Evolutionary conservation across 1,284 basidiomycete genomes (phyloP), one percentile per base, ranked within the genome.

Genomic region (Trametes hirsuta): DNA sequence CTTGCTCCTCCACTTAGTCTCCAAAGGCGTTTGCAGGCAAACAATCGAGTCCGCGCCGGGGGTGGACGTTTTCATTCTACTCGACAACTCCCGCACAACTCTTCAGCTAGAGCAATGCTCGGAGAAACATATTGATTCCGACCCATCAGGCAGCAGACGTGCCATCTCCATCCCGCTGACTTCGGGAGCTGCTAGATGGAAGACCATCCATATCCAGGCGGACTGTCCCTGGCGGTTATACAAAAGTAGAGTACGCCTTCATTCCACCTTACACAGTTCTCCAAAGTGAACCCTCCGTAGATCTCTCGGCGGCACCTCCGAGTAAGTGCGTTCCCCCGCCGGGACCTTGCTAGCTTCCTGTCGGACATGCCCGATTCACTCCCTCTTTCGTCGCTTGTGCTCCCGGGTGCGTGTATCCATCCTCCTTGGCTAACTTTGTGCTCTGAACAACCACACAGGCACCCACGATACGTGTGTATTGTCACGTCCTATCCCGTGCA

Each of bases 381-480:
- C 1, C 80, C 85, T 6, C 73, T 96, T 22, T 91, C 90, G 10
- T 87, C 88, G 18, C 68, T 95, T 12, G 76, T 85, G 55, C 79
- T 96, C 24, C 91, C 93, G 55, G 92, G 92, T 81, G 12, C 12
- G 37, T 37, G 25, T 18, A 22, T 12, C 3, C 11, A 11, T 9
- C 2, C 5, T 41, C 6, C 41, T 18, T 30, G 10, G 35, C 5
- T 8, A 24, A 11, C 2, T 37, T 4, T 41, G 14, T 30, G 36
- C 11, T 5, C 45, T 54, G 18, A 46, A 11, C 15, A 14, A 46
- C 12, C 8, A 45, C 35, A 25, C 58, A 86, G 86, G 87, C 35
- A 92, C 88, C 6, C 90, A 91, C 69, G 87, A 92, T 71, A 85
- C 86, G 81, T 89, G 72, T 59, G 84, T 77, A 12, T 11, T 11